phyloP scores from a whole-genome alignment of 495 filamentous ascomycete genomes.

The Trichoderma gamsii region DNA sequence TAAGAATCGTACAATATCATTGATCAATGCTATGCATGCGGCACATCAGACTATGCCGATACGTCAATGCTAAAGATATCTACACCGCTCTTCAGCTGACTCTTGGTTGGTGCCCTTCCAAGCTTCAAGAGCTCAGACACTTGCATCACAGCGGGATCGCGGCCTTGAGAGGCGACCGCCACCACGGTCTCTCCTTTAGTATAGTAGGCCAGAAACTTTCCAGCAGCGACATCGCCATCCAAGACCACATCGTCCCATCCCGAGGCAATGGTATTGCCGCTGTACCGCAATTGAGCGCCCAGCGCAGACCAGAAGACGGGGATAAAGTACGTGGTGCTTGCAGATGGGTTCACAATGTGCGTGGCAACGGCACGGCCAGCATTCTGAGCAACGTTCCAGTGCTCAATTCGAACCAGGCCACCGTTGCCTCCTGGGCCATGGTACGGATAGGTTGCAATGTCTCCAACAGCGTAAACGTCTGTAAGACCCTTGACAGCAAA shows the following conservation, averaged over 20 bases:
- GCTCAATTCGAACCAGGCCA: slow-evolving; percentile 69
- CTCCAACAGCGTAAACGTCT: slow-evolving; percentile 88
- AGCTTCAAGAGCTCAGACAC: slow-evolving; percentile 79
- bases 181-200: slow-evolving; percentile 81
- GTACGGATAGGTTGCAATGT: slow-evolving; percentile 95
- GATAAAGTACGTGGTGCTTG: slow-evolving; percentile 66
- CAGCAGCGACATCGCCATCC: slow-evolving; percentile 68
- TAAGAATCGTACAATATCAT: not conserved
- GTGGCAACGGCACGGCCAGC: slow-evolving; percentile 69
- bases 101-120: slow-evolving; percentile 75
- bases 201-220: slow-evolving; percentile 86
- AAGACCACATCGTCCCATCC: slow-evolving; percentile 83
- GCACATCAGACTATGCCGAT: not conserved
- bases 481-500: slow-evolving; percentile 68
- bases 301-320: slow-evolving; percentile 96
- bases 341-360: slow-evolving; percentile 59
- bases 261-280: slow-evolving; percentile 65
- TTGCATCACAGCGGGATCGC: slow-evolving; percentile 82
- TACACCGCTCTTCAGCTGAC: slow-evolving; percentile 62
- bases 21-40: not conserved
- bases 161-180: slow-evolving; percentile 84
- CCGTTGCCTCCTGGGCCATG: slow-evolving; percentile 78
- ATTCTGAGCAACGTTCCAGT: slow-evolving; percentile 98
- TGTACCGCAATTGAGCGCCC: slow-evolving; percentile 83
- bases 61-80: slow-evolving; percentile 57